Evolutionary conservation across 768 basidiomycete species (phyloP), one percentile per base, ranked within the genome.

Genomic region (Suillus fuscotomentosus): DNA sequence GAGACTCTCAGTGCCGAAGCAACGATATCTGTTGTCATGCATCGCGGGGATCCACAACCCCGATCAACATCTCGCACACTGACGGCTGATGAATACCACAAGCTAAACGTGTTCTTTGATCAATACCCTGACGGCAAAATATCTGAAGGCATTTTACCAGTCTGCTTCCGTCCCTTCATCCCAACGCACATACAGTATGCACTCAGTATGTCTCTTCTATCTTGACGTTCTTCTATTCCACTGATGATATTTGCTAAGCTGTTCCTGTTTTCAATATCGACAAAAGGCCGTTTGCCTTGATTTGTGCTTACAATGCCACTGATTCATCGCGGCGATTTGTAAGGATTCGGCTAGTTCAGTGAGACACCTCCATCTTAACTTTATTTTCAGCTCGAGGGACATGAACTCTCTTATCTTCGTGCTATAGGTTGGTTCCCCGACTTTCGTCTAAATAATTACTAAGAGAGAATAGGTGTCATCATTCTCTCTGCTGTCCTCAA

Each of bases 261-360:
- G 95, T 97, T 7, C 95, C 95, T 7, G 90, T 97, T 59, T 96
- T 92, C 75, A 95, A 96, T 69, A 88, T 97, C 60, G 94, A 97
- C 78, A 92, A 94, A 77, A 86, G 90, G 60, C 94, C 95, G 13
- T 97, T 97, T 70, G 94, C 94, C 8, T 75, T 97, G 70, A 81
- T 98, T 22, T 95, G 93, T 68, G 94, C 94, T 6, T 97, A 95
- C 76, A 97, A 95, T 76, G 89, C 89, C 0, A 87, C 88, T 14
- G 88, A 91, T 62, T 87, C 92, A 64, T 84, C 86, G 1, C 91
- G 89, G 71, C 90, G 92, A 69, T 95, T 90, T 75, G 92, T 93
- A 72, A 75, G 87, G 73, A 2, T 38, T 56, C 56, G 64, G 7
- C 20, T 34, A 3, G 27, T n/a, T 36, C 38, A 22, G 41, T 36